phyloP scores from a whole-genome alignment of 2,329 filamentous ascomycete species.

The Claviceps purpurea region DNA sequence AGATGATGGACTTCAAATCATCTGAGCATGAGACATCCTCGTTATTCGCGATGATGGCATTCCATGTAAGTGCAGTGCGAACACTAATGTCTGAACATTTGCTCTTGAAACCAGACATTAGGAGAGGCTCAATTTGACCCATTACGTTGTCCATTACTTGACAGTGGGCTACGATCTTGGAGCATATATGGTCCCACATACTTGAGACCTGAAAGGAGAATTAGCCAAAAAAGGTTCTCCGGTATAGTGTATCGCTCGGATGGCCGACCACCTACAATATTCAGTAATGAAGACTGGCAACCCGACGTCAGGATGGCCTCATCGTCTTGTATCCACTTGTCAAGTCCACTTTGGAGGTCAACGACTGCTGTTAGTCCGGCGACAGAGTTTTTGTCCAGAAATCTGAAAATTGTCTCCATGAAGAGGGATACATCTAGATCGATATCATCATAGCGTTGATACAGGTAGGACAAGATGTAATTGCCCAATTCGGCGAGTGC shows the following conservation, averaged over 20 bases:
- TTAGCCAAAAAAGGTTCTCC: slow-evolving; percentile 12
- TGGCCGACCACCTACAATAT: slow-evolving; percentile 24
- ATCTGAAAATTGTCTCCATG: slow-evolving; percentile 19
- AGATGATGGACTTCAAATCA: slow-evolving; percentile 47
- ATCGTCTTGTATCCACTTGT: slow-evolving; percentile 50
- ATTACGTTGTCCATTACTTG: slow-evolving; percentile 31
- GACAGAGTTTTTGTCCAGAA: slow-evolving; percentile 16
- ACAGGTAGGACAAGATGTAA: slow-evolving; percentile 39
- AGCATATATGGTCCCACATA: slow-evolving; percentile 38
- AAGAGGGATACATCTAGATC: slow-evolving; percentile 12
- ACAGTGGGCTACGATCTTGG: slow-evolving; percentile 21
- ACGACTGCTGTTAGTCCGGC: slow-evolving; percentile 34
- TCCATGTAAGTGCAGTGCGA: slow-evolving; percentile 48
- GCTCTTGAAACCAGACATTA: slow-evolving; percentile 44
- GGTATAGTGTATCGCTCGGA: background rate
- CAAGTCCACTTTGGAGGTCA: slow-evolving; percentile 48
- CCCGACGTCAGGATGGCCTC: slow-evolving; percentile 28
- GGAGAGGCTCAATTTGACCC: slow-evolving; percentile 37
- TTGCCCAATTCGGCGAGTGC: slow-evolving; percentile 49
- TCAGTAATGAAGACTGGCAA: slow-evolving; percentile 21
- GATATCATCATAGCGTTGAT: slow-evolving; percentile 28
- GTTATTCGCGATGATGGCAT: slow-evolving; percentile 49
- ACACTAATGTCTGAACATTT: slow-evolving; percentile 42
- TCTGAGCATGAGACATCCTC: slow-evolving; percentile 50
- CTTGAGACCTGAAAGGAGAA: background rate